These are phyloP conservation scores for Parsonsia alboflavescens DNA, from an alignment of 257 asterid species.

Conservation along the genomic window DNA sequence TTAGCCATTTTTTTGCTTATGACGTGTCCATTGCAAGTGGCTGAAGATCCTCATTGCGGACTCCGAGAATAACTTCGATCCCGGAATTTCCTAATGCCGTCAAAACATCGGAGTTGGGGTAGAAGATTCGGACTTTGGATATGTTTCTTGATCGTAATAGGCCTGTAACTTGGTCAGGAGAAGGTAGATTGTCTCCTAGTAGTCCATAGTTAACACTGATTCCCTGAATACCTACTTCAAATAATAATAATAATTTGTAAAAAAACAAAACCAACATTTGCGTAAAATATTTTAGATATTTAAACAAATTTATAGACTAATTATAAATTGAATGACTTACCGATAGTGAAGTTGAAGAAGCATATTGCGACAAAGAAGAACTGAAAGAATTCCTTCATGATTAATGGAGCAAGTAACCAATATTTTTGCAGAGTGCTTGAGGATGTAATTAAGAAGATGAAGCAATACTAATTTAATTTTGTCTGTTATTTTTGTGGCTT, in stretches of 20 bases:
- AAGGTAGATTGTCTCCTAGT: conserved; percentile 33
- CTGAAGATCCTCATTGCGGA: conserved; percentile 26
- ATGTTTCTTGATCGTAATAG: conserved; percentile 19
- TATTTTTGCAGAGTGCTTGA: neutral
- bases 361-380: neutral
- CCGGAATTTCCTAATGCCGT: conserved; percentile 27
- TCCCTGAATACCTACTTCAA: conserved; percentile 26
- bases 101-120: conserved; percentile 25
- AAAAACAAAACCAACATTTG: neutral
- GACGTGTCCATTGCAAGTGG: conserved; percentile 22
- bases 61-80: conserved; percentile 29
- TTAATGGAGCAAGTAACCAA: neutral
- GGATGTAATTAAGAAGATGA: neutral
- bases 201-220: conserved; percentile 42
- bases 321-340: neutral
- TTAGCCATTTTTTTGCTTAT: conserved; percentile 33
- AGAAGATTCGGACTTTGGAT: conserved; percentile 23
- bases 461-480: neutral
- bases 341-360: neutral
- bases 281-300: too few relatives aligned
- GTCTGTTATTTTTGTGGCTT: neutral
- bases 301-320: neutral
- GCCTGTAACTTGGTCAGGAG: conserved; percentile 20
- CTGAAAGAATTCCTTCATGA: neutral
- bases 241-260: too few relatives aligned